These are phyloP conservation scores for Nemania sp. DNA, from an alignment of 2,329 filamentous ascomycete genomes.

Conservation along the genomic window DNA sequence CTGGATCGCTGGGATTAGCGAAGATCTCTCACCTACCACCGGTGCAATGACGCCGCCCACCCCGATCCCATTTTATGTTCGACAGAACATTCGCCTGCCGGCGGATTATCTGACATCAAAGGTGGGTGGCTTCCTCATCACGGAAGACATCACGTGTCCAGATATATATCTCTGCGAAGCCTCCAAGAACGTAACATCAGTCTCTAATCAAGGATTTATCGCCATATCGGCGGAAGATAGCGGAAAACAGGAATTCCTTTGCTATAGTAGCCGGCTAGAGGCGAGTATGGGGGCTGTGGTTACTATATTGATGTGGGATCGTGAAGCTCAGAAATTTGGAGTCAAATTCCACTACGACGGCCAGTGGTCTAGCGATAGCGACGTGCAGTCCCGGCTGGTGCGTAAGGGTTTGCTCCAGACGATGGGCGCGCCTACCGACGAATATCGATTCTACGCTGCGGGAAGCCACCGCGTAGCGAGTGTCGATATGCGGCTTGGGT, in stretches of 20 bases:
- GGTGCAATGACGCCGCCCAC: neutral
- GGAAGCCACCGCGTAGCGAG: neutral
- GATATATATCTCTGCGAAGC: conserved; percentile 2
- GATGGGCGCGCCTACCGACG: neutral
- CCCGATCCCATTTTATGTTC: conserved; percentile 5
- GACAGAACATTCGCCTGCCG: conserved; percentile 11
- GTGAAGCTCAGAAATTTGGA: neutral
- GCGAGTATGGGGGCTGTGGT: neutral
- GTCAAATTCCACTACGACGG: neutral
- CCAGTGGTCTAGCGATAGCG: neutral
- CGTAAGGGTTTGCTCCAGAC: neutral
- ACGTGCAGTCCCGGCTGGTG: neutral
- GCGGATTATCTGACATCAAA: conserved; percentile 1
- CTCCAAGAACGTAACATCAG: neutral
- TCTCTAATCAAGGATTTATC: conserved; percentile 3
- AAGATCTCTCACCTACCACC: neutral
- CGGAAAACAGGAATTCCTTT: conserved; percentile 1
- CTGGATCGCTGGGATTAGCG: neutral
- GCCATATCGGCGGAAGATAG: neutral
- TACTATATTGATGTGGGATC: conserved; percentile 2
- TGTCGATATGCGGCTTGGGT: conserved; percentile 13
- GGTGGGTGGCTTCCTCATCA: conserved; percentile 4
- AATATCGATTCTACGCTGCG: neutral
- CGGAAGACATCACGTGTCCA: conserved; percentile 1
- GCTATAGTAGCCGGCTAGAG: neutral